phyloP scores from a whole-genome alignment of 306 rosid genomes.

The Cajanus cajan region DNA sequence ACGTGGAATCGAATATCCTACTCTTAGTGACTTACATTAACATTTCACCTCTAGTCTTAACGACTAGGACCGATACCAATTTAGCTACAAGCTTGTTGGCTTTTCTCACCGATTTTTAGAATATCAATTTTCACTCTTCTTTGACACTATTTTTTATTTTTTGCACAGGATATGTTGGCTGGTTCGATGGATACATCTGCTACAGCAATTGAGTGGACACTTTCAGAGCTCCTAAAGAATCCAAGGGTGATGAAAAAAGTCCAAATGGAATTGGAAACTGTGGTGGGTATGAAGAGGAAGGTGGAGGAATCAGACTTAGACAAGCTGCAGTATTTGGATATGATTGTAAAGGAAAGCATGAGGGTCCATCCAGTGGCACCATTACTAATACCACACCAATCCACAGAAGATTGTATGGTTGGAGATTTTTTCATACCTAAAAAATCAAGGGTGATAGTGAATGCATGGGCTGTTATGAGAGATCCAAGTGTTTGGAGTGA shows the following conservation, averaged over 20 bases:
- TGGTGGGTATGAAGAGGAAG: constrained; percentile 56
- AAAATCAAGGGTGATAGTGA: constrained; percentile 32
- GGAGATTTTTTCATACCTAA: constrained; percentile 51
- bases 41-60: too few relatives aligned
- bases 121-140: background rate
- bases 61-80: too few relatives aligned
- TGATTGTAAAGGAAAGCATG: constrained; percentile 57
- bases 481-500: constrained; percentile 31
- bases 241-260: constrained; percentile 58
- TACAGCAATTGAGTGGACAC: constrained; percentile 52
- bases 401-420: constrained; percentile 50
- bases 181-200: constrained; percentile 59
- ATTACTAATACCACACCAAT: constrained; percentile 52
- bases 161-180: constrained; percentile 52
- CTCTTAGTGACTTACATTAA: too few relatives aligned
- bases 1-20: too few relatives aligned
- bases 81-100: too few relatives aligned
- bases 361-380: constrained; percentile 71
- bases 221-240: constrained; percentile 54
- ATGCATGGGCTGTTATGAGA: constrained; percentile 45
- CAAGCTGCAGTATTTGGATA: constrained; percentile 43
- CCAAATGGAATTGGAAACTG: constrained; percentile 50
- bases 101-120: background rate
- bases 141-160: background rate
- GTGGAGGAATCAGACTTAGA: constrained; percentile 64